Percentiles rank a stretch among this genome's conserved stretches.
phyloP scores from a whole-genome alignment of 2,329 filamentous ascomycete genomes.

The Botrytis fabae region DNA sequence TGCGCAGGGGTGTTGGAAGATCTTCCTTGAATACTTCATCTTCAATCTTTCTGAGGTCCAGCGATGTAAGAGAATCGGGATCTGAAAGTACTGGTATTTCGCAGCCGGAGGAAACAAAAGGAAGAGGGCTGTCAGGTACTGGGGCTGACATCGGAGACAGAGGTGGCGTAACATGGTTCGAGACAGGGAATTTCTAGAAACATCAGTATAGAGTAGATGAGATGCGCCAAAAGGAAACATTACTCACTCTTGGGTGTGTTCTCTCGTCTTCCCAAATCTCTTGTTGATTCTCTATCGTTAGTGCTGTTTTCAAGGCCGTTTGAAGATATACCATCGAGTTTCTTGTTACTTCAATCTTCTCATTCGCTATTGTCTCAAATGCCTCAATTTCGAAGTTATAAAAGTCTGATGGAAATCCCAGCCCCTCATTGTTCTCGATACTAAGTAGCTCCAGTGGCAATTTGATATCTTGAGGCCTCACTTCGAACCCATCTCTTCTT shows the following conservation, averaged over 20 bases:
- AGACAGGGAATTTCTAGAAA: constrained; percentile 27
- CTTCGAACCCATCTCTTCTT: constrained; percentile 34
- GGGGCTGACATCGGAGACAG: constrained; percentile 32
- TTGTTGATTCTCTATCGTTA: constrained; percentile 33
- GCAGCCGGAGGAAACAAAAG: constrained; percentile 21
- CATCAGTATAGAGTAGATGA: neutral
- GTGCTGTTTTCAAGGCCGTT: constrained; percentile 27
- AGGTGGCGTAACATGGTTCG: constrained; percentile 39
- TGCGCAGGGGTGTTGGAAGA: constrained; percentile 30
- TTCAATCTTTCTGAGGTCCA: constrained; percentile 36
- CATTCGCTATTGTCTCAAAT: constrained; percentile 26
- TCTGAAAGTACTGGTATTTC: constrained; percentile 35
- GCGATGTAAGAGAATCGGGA: constrained; percentile 31
- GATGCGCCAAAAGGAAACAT: neutral
- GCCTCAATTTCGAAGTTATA: constrained; percentile 26
- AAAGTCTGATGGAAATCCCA: constrained; percentile 31
- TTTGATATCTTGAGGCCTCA: constrained; percentile 34
- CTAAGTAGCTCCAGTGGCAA: constrained; percentile 38
- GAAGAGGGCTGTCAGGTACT: neutral
- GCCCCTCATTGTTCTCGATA: constrained; percentile 34
- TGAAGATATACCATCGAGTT: constrained; percentile 34
- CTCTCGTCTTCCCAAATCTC: constrained; percentile 29
- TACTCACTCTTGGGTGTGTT: constrained; percentile 35
- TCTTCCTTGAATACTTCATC: constrained; percentile 38
- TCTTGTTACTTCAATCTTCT: constrained; percentile 36